Percentiles rank a stretch among this genome's conserved stretches.
phyloP scores from a whole-genome alignment of 2,329 filamentous ascomycete species.

The Seiridium unicorne region DNA sequence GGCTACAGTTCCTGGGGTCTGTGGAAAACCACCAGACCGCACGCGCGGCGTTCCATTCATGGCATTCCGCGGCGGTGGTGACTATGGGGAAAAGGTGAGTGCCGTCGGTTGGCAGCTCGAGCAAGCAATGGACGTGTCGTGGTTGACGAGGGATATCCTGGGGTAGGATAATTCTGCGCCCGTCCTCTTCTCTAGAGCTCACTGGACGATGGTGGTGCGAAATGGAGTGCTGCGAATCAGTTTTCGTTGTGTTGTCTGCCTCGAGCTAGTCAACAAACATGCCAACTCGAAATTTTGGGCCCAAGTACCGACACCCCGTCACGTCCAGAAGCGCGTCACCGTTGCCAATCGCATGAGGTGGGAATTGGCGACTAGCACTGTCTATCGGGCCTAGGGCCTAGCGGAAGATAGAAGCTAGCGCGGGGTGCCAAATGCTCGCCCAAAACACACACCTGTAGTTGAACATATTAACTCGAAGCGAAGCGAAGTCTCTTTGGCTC shows the following conservation, averaged over 20 bases:
- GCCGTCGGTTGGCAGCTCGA: neutral
- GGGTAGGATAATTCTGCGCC: too few species aligned
- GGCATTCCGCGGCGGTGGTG: constrained; percentile 52
- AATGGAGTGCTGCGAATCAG: neutral
- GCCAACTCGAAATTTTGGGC: constrained; percentile 2
- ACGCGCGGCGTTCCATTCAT: constrained; percentile 84
- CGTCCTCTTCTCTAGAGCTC: too few species aligned
- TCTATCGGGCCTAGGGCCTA: neutral
- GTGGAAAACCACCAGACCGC: constrained; percentile 77
- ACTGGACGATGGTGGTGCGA: neutral
- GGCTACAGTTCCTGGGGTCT: constrained; percentile 61
- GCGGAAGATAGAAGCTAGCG: too few species aligned
- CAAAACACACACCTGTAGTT: too few species aligned
- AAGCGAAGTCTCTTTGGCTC: too few species aligned
- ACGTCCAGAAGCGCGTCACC: constrained; percentile 5
- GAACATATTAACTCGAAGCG: too few species aligned
- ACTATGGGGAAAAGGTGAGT: neutral
- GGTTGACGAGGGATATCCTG: neutral
- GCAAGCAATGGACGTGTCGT: neutral
- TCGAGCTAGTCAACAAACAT: neutral
- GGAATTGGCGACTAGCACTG: neutral
- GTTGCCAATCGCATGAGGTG: neutral
- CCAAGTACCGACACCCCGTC: neutral
- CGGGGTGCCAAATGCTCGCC: too few species aligned
- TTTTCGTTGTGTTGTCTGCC: neutral